Percentiles rank a stretch among this genome's conserved stretches.
phyloP scores from a whole-genome alignment of 2,329 filamentous ascomycete species.

The Nemania sp. region DNA sequence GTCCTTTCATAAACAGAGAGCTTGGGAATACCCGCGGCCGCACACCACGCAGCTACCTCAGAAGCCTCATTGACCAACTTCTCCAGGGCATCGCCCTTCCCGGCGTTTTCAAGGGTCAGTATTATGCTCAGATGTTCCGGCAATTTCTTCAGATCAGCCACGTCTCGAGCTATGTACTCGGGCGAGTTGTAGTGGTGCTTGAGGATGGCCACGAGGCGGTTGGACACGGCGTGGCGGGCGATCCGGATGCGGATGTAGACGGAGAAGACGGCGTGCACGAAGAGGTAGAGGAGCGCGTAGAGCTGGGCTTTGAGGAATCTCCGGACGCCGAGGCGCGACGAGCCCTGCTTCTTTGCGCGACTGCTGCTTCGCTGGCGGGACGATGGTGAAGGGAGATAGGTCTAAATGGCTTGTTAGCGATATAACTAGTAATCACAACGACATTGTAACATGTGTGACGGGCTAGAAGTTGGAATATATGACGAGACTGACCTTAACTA shows the following conservation, averaged over 20 bases:
- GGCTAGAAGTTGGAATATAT: constrained; percentile 35
- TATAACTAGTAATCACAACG: too few species aligned
- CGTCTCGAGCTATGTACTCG: constrained; percentile 86
- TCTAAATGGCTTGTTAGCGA: constrained; percentile 30
- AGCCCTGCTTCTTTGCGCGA: constrained; percentile 37
- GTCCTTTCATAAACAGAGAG: constrained; percentile 91
- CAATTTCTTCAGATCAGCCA: constrained; percentile 71
- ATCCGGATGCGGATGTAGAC: constrained; percentile 83
- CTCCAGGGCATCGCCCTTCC: constrained; percentile 74
- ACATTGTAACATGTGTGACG: too few species aligned
- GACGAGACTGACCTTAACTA: constrained; percentile 46
- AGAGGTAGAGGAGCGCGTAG: constrained; percentile 66
- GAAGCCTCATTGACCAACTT: constrained; percentile 86
- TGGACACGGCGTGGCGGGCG: constrained; percentile 75
- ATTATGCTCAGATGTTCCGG: constrained; percentile 89
- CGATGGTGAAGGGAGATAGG: constrained; percentile 35
- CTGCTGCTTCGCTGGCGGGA: constrained; percentile 34
- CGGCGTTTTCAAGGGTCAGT: constrained; percentile 71
- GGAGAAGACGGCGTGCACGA: constrained; percentile 82
- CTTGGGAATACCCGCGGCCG: constrained; percentile 82
- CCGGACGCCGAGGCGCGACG: constrained; percentile 59
- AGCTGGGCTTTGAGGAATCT: constrained; percentile 65
- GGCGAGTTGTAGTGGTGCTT: constrained; percentile 97
- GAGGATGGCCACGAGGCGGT: constrained; percentile 77
- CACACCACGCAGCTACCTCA: constrained; percentile 91